Evolutionary conservation across 2,329 filamentous ascomycete species (phyloP).

Genomic region (Rasamsonia emersonii): DNA sequence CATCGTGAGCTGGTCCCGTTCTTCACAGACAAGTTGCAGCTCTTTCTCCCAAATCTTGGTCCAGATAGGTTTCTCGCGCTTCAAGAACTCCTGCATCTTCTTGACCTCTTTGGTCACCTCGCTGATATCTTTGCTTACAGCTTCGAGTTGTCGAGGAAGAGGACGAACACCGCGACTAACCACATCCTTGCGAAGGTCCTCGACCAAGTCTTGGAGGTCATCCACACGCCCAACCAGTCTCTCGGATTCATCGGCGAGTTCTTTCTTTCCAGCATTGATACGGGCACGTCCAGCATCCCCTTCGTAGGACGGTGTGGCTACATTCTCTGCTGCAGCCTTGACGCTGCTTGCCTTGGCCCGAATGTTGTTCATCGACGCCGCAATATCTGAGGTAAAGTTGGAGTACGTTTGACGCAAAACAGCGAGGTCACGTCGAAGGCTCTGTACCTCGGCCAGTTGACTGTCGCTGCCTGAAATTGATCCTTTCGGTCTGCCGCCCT

Average conservation of each 20-base stretch:
- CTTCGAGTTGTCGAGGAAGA: slow-evolving; percentile 79
- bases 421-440: slow-evolving; percentile 76
- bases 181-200: slow-evolving; percentile 95
- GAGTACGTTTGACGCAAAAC: slow-evolving; percentile 89
- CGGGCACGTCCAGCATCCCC: slow-evolving; percentile 76
- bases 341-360: slow-evolving; percentile 73
- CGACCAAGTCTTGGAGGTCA: slow-evolving; percentile 92
- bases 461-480: slow-evolving; percentile 39
- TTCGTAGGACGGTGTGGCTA: slow-evolving; percentile 61
- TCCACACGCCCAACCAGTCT: slow-evolving; percentile 86
- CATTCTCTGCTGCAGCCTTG: slow-evolving; percentile 65
- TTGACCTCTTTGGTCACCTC: slow-evolving; percentile 75
- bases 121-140: slow-evolving; percentile 79
- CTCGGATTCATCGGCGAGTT: slow-evolving; percentile 78
- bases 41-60: slow-evolving; percentile 99
- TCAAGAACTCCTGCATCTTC: slow-evolving; percentile 88
- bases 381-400: slow-evolving; percentile 79
- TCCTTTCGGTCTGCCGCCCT: slow-evolving; percentile 11
- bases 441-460: slow-evolving; percentile 71
- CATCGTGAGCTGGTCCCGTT: slow-evolving; percentile 87
- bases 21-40: slow-evolving; percentile 89
- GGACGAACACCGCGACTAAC: slow-evolving; percentile 87
- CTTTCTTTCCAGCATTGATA: slow-evolving; percentile 78
- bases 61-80: slow-evolving; percentile 89
- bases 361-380: slow-evolving; percentile 76